phyloP scores from a whole-genome alignment of 2,329 filamentous ascomycete genomes.

The Cladophialophora bantiana region DNA sequence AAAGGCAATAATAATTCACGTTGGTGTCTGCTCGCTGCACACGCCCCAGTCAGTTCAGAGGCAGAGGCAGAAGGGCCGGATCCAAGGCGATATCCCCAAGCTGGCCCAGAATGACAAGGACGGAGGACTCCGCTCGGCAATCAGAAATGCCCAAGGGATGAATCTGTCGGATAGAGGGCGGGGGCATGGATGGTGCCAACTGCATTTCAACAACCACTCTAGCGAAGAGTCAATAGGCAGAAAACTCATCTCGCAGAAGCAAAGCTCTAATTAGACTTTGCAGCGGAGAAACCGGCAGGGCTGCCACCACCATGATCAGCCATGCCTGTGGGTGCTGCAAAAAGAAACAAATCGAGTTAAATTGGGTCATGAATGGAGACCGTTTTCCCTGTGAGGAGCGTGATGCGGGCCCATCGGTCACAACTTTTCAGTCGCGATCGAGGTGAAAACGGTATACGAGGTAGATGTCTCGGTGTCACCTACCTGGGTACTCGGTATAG shows the following conservation, averaged over 20 bases:
- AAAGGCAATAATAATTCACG: background rate
- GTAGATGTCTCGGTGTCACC: background rate
- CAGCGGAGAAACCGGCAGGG: background rate
- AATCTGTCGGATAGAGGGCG: background rate
- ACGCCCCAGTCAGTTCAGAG: background rate
- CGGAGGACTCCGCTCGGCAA: slow-evolving; percentile 3
- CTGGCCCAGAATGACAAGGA: background rate
- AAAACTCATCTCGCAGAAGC: slow-evolving; percentile 5
- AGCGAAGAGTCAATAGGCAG: background rate
- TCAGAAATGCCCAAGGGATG: background rate
- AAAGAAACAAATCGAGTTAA: background rate
- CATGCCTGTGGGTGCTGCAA: background rate
- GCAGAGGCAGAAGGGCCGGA: background rate
- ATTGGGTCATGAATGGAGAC: background rate
- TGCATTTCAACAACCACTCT: background rate
- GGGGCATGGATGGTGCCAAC: background rate
- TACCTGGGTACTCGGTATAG: background rate
- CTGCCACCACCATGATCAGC: background rate
- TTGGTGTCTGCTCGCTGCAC: background rate
- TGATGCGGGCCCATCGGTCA: background rate
- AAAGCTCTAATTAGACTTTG: background rate
- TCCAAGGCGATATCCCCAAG: background rate
- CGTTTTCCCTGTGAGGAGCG: background rate
- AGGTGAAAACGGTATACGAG: slow-evolving; percentile 2
- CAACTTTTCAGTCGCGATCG: background rate